A percentile compares a stretch with the other conserved stretches of the same genome.
These are phyloP conservation scores for fission yeast (Schizosaccharomyces pombe) DNA, from an alignment of 805 yeast genomes.

Conservation along the genomic window DNA sequence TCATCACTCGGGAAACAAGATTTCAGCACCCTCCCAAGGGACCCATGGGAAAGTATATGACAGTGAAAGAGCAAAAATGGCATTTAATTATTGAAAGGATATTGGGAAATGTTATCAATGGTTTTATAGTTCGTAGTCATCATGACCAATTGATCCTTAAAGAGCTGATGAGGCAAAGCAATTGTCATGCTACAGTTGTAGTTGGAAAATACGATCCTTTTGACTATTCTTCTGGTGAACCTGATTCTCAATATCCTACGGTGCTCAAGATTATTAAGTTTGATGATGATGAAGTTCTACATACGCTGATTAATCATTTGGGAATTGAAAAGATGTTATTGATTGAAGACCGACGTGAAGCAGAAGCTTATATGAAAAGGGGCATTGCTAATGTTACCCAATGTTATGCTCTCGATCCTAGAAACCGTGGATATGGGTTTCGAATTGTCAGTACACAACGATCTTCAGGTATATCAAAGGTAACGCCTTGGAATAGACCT, in stretches of 20 bases:
- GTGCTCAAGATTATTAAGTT: conserved; percentile 31
- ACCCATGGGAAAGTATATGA: conserved; percentile 46
- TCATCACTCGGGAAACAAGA: conserved; percentile 17
- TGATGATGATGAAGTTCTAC: conserved; percentile 29
- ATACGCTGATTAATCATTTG: conserved; percentile 37
- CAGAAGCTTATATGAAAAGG: conserved; percentile 22
- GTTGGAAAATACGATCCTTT: conserved; percentile 35
- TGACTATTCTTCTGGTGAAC: conserved; percentile 25
- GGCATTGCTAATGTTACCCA: conserved; percentile 20
- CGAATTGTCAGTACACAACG: conserved; percentile 18
- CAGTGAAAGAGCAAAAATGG: conserved; percentile 38
- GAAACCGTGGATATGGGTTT: conserved; percentile 24
- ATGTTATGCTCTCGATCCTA: conserved; percentile 23
- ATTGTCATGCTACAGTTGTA: conserved; percentile 19
- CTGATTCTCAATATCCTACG: conserved; percentile 22
- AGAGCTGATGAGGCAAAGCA: conserved; percentile 7
- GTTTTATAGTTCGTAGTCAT: conserved; percentile 44
- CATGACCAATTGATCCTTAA: conserved; percentile 26
- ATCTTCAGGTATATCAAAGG: conserved; percentile 30
- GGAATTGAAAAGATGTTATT: conserved; percentile 35
- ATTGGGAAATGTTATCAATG: conserved; percentile 26
- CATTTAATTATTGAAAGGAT: conserved; percentile 33
- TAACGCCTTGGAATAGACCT: conserved; percentile 13
- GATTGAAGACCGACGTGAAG: conserved; percentile 27
- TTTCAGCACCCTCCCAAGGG: conserved; percentile 44